Evolutionary conservation across 2,329 filamentous ascomycete species (phyloP), one percentile per base, ranked within the genome.

Genomic region (Trichophyton schoenleinii): DNA sequence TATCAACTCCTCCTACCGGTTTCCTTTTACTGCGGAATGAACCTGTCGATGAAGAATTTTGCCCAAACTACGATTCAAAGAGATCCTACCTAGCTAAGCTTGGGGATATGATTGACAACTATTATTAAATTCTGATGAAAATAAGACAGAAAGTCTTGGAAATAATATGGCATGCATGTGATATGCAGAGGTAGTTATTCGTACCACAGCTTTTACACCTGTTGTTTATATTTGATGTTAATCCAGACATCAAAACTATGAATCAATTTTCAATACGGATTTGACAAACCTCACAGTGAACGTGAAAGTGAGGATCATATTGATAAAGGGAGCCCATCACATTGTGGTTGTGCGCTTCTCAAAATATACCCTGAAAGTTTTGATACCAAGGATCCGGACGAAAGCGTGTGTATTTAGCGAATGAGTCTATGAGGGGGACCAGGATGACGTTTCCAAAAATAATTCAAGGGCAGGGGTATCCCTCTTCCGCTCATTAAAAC

Each of bases 341-440:
- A 72, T 61, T 61, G 61, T 2, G 70, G 71, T 7, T 66, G 64
- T 57, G 49, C 18, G 3, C 66, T 68, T 59, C 63, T 73, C 34
- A 66, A 70, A 57, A 68, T 67, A 42, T 64, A 65, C 34, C 59
- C 64, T 20, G 68, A 73, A 42, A 66, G 62, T 11, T 73, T 73
- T 60, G 63, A 63, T 11, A 25, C 61, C 13, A 48, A 11, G 8
- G 41, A 62, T 28, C 65, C 64, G 34, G 49, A 68, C 48, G 70
- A 31, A 63, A 64, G 8, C 70, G 73, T 63, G 38, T 70, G 31
- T 72, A 70, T 58, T 65, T 73, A 20, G 71, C 71, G 31, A 70
- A 69, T 59, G 69, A 71, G 52, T 69, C 71, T 3, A 66, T 73
- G 62, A 68, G 71, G 55, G 71, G 55, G 70, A 72, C 69, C 70